Evolutionary conservation across 75 land plant genomes (phyloP), one percentile per base, ranked within the genome.

Genomic region (Adiantum capillusveneris): DNA sequence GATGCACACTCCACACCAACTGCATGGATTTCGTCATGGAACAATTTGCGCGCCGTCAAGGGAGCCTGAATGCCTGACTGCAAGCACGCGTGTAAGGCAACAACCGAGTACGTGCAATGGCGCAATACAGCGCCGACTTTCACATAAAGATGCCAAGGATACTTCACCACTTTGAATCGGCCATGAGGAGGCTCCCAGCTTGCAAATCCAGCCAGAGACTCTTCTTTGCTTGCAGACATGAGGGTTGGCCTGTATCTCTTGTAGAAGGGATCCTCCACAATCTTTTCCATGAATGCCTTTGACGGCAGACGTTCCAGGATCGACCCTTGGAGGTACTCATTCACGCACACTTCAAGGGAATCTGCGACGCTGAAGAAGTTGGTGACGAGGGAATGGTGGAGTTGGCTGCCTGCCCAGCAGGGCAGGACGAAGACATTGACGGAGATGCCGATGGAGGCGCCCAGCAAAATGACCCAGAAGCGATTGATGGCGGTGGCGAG

Each of bases 101-200:
- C 84, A 44, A 46, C 50, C 6, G 50, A 46, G 14, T 46, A 46
- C 6, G 50, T 46, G 14, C 50, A 46, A 46, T 46, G 88, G 62
- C 92, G 73, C 37, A 84, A 45, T 24, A 88, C 82, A 25, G 90
- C 85, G 53, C 80, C 72, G 2, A 85, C 77, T 74, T 77, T 82
- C 16, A 74, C 69, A 68, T 81, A 88, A 41, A 69, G 71, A 29
- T 70, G 75, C 93, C 93, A 88, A 1, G 93, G 93, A 70, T 88
- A 85, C 79, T 50, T 75, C 48, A 24, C 71, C 79, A 51, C 72
- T 42, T 25, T 71, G 52, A 79, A 88, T 19, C 59, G 79, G 13
- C 89, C 93, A 56, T 88, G 93, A 28, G 93, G 93, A 31, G 90
- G 89, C 63, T 88, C 93, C 89, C 89, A 88, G 16, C 77, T 44